phyloP scores from a whole-genome alignment of 116 monocot genomes.

The Iris pallida region DNA sequence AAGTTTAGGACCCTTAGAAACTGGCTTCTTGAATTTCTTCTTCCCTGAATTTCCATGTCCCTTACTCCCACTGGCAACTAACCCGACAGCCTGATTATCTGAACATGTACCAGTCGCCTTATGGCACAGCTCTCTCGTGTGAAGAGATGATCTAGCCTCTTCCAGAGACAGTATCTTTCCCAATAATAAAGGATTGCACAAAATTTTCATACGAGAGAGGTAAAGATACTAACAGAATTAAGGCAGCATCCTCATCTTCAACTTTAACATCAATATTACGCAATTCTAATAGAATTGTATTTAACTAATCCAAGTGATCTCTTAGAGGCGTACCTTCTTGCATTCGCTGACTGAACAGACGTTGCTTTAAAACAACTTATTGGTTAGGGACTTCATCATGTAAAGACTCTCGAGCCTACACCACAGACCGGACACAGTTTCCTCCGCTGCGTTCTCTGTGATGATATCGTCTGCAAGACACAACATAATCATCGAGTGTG shows the following conservation, averaged over 20 bases:
- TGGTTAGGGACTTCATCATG: constrained; percentile 7
- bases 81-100: neutral
- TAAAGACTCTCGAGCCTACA: constrained; percentile 8
- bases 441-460: neutral
- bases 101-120: constrained; percentile 1
- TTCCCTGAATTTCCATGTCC: constrained; percentile 1
- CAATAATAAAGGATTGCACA: constrained; percentile 1
- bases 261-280: too few species aligned
- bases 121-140: neutral
- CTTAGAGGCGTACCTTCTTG: constrained; percentile 8
- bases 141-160: neutral
- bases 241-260: too few species aligned
- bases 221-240: too few species aligned
- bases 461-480: constrained; percentile 9
- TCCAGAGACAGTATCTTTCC: neutral
- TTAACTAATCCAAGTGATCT: neutral
- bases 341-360: neutral
- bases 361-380: constrained; percentile 9
- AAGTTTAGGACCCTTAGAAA: constrained; percentile 1
- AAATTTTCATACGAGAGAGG: constrained; percentile 2
- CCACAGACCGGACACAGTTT: neutral
- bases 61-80: neutral
- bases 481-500: constrained; percentile 4
- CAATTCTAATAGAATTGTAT: neutral
- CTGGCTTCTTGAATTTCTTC: constrained; percentile 8